Conservation (phyloP, 352 stramenopile genomes). For the Phytophthora citrophthora region DNA sequence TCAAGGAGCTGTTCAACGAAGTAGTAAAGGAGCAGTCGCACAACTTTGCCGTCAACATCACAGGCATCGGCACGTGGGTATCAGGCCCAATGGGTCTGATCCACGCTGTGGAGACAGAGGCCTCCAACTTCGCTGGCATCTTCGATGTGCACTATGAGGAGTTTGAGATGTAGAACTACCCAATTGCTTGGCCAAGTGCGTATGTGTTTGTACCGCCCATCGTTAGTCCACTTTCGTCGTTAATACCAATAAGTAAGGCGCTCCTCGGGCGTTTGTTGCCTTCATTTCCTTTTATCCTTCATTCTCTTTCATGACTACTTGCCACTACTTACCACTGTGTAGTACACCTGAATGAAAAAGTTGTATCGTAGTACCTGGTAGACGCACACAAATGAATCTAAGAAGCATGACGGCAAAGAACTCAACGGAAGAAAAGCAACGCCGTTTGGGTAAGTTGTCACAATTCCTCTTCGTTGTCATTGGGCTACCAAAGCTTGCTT, state of each 20-base stretch:
- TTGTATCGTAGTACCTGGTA: background rate
- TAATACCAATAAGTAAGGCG: conserved; percentile 37
- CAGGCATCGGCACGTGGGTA: conserved; percentile 83
- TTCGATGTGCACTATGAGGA: conserved; percentile 91
- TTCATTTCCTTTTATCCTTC: conserved; percentile 3
- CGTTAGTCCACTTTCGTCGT: conserved; percentile 27
- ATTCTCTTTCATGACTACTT: background rate
- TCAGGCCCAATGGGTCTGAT: conserved; percentile 85
- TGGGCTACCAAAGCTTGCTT: conserved; percentile 43
- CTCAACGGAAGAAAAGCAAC: conserved; percentile 20
- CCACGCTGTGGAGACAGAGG: conserved; percentile 76
- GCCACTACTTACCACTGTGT: background rate
- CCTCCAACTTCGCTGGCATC: conserved; percentile 79
- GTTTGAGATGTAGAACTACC: conserved; percentile 85
- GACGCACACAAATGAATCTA: background rate
- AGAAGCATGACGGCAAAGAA: conserved; percentile 5
- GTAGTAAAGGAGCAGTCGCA: conserved; percentile 87
- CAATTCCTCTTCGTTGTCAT: conserved; percentile 64
- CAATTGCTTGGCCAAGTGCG: conserved; percentile 25
- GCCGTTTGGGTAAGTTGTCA: conserved; percentile 35
- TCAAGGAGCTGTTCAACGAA: conserved; percentile 78
- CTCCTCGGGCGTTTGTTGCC: conserved; percentile 16
- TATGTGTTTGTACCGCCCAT: conserved; percentile 33
- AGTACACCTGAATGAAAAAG: background rate
- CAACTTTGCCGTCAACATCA: conserved; percentile 85